Evolutionary conservation across 1,284 basidiomycete species (phyloP).

Genomic region (Cryptococcus sp.): DNA sequence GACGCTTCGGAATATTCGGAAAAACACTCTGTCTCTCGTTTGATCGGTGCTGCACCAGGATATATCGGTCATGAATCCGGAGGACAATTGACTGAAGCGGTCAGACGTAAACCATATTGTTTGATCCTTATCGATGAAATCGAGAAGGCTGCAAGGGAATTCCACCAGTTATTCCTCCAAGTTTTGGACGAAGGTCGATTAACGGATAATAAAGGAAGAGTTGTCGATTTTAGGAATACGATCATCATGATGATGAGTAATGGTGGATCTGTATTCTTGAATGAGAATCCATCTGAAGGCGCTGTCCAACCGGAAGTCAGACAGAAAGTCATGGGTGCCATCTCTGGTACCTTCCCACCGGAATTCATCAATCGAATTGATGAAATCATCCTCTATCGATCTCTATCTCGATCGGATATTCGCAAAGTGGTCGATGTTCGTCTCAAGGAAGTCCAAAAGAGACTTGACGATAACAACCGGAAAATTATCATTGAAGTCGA

Average conservation of each 20-base stretch:
- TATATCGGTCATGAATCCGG: constrained; percentile 57
- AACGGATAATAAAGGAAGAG: constrained; percentile 49
- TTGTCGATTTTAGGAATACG: constrained; percentile 46
- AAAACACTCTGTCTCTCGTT: constrained; percentile 54
- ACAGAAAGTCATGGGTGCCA: constrained; percentile 51
- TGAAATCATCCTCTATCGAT: constrained; percentile 54
- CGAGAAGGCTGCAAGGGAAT: constrained; percentile 55
- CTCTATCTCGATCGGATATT: constrained; percentile 51
- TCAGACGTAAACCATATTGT: constrained; percentile 51
- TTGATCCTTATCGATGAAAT: constrained; percentile 50
- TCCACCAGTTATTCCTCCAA: constrained; percentile 57
- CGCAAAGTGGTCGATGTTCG: constrained; percentile 53
- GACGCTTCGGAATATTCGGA: constrained; percentile 54
- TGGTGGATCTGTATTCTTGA: constrained; percentile 53
- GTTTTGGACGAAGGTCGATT: constrained; percentile 56
- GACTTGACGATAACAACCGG: constrained; percentile 64
- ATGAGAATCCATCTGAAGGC: constrained; percentile 51
- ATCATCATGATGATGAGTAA: constrained; percentile 56
- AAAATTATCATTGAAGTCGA: constrained; percentile 78
- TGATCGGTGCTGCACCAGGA: constrained; percentile 55
- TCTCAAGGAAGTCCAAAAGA: constrained; percentile 58
- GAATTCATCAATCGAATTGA: constrained; percentile 55
- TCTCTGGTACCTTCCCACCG: constrained; percentile 53
- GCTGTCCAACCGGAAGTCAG: constrained; percentile 43
- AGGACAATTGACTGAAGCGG: constrained; percentile 53